Percentiles rank a stretch among this genome's conserved stretches.
phyloP scores from a whole-genome alignment of 208 protist genomes.

The Angomonas desouzai region DNA sequence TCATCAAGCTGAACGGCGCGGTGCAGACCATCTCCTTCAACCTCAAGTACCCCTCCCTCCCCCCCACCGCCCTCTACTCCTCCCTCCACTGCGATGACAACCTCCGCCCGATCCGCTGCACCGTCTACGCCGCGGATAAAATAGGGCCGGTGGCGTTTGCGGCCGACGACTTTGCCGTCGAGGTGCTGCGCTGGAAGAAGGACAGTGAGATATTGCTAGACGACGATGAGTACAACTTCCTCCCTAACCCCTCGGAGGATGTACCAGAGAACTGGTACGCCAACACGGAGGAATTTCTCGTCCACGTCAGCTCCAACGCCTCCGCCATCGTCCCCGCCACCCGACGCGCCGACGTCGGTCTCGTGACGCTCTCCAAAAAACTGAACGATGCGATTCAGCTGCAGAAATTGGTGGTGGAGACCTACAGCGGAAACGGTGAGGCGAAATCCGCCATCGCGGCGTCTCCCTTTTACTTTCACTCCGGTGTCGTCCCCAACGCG shows the following conservation, averaged over 20 bases:
- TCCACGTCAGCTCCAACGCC: neutral
- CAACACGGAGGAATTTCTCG: neutral
- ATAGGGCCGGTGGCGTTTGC: conserved; percentile 32
- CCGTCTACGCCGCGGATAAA: conserved; percentile 22
- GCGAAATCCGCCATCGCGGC: conserved; percentile 21
- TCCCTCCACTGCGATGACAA: conserved; percentile 28
- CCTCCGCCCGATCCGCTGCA: conserved; percentile 28
- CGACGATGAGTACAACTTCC: conserved; percentile 3
- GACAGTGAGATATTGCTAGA: neutral
- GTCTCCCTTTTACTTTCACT: conserved; percentile 40
- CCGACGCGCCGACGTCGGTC: conserved; percentile 14
- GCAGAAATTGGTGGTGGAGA: neutral
- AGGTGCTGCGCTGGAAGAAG: conserved; percentile 21
- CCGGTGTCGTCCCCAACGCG: conserved; percentile 31
- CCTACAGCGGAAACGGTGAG: neutral
- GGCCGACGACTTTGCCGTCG: conserved; percentile 27
- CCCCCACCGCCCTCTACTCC: conserved; percentile 21
- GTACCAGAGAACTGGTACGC: conserved; percentile 6
- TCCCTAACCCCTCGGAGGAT: conserved; percentile 10
- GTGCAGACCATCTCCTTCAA: conserved; percentile 20
- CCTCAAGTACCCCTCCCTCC: conserved; percentile 30
- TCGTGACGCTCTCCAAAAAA: conserved; percentile 7
- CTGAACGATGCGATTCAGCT: conserved; percentile 14
- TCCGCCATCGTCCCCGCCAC: conserved; percentile 1
- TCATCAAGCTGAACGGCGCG: conserved; percentile 5